A percentile compares a stretch with the other conserved stretches of the same genome.
phyloP scores from a whole-genome alignment of 495 filamentous ascomycete species.

The Immersiella caudata region DNA sequence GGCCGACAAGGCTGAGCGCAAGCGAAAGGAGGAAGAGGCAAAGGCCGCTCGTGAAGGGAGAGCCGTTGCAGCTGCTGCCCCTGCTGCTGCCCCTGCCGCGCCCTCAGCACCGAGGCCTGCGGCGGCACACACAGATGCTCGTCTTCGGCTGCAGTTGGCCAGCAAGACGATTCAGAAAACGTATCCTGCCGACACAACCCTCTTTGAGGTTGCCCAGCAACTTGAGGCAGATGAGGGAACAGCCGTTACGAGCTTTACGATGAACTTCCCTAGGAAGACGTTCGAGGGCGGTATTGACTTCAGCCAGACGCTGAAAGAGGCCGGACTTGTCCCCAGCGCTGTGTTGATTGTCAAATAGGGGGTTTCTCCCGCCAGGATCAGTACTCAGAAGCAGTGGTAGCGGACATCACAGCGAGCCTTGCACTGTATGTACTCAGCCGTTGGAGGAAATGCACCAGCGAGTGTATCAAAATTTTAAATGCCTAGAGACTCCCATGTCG shows the following conservation, averaged over 20 bases:
- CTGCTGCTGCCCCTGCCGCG: conserved; percentile 40
- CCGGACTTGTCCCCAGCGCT: conserved; percentile 85
- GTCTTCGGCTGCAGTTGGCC: conserved; percentile 78
- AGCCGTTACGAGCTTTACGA: conserved; percentile 72
- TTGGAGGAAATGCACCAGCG: too few species aligned
- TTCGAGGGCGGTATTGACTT: conserved; percentile 78
- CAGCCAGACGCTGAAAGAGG: conserved; percentile 87
- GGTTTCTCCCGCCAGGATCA: neutral
- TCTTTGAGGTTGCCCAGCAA: conserved; percentile 87
- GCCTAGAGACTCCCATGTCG: too few species aligned
- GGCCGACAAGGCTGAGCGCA: conserved; percentile 83
- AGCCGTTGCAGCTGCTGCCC: conserved; percentile 29
- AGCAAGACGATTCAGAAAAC: conserved; percentile 78
- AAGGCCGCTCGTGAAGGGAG: conserved; percentile 81
- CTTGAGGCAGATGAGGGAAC: conserved; percentile 62
- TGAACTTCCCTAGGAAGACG: conserved; percentile 84
- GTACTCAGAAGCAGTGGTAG: neutral
- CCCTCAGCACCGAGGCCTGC: conserved; percentile 40
- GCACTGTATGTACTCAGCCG: too few species aligned
- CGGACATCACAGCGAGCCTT: too few species aligned
- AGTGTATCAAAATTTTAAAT: too few species aligned
- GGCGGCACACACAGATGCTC: conserved; percentile 70
- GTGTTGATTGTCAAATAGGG: conserved; percentile 73
- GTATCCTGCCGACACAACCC: conserved; percentile 79
- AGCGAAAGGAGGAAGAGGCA: conserved; percentile 77